Evolutionary conservation across 345 rosid genomes (phyloP).

Genomic region (Lepidium africanum): DNA sequence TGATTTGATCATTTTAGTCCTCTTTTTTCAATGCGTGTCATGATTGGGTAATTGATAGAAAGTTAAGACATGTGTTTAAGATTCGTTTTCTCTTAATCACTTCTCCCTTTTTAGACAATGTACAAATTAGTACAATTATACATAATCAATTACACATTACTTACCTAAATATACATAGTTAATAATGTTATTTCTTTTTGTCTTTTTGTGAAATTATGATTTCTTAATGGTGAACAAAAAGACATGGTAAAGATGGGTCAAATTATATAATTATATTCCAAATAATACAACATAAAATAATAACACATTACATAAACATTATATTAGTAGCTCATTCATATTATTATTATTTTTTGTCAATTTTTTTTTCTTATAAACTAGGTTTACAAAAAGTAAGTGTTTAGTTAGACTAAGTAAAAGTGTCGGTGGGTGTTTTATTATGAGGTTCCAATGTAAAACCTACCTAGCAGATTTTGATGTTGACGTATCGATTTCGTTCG

Average conservation of each 20-base stretch:
- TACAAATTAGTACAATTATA: not conserved
- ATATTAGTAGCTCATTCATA: too few species aligned
- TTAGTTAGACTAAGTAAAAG: conserved; percentile 8
- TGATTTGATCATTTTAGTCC: conserved; percentile 14
- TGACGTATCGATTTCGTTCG: conserved; percentile 18
- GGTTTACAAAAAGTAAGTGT: not conserved
- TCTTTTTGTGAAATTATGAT: not conserved
- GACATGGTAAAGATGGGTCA: not conserved
- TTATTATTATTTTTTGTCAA: too few species aligned
- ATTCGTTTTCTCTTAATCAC: not conserved
- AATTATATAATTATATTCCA: not conserved
- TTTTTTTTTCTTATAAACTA: not conserved
- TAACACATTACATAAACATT: too few species aligned
- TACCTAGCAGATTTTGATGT: conserved; percentile 19
- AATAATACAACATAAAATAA: not conserved
- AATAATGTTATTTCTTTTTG: not conserved
- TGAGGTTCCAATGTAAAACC: conserved; percentile 22
- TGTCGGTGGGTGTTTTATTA: conserved; percentile 62
- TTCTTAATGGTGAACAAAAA: not conserved
- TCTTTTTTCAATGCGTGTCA: not conserved
- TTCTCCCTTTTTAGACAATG: conserved; percentile 5
- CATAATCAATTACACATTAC: not conserved
- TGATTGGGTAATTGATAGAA: conserved; percentile 6
- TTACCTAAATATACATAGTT: not conserved
- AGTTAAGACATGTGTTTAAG: not conserved